Conservation (phyloP, 306 rosid genomes). For the Malus domestica region DNA sequence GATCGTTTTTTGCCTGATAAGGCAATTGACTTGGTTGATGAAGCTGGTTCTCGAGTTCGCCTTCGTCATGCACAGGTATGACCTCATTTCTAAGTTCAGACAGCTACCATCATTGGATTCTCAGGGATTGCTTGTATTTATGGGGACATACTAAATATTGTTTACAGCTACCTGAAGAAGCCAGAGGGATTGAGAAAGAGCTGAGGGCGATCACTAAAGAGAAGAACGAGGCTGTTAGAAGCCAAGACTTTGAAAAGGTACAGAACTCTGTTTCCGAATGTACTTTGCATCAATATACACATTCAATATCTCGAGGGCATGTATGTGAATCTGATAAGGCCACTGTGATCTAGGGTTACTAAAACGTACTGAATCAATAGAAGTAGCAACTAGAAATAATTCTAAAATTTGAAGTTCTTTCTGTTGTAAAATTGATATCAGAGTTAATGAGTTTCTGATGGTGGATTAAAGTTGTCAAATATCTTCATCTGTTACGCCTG, state of each 20-base stretch:
- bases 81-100: background rate
- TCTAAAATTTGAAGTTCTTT: background rate
- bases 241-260: conserved; percentile 97
- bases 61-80: conserved; percentile 89
- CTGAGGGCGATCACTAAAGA: conserved; percentile 84
- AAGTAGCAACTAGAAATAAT: background rate
- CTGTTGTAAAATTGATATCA: background rate
- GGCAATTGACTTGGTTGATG: conserved; percentile 92
- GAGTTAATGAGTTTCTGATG: background rate
- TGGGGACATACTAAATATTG: background rate
- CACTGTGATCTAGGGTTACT: no score
- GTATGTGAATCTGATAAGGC: background rate
- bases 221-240: conserved; percentile 81
- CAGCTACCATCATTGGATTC: background rate
- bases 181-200: conserved; percentile 82
- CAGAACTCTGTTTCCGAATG: background rate
- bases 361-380: background rate
- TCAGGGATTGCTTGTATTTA: conserved; percentile 11
- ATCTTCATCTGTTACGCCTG: no score
- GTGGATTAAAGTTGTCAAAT: background rate
- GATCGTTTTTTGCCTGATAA: conserved; percentile 95
- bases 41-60: conserved; percentile 93
- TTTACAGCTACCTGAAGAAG: conserved; percentile 84
- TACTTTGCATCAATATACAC: background rate
- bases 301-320: background rate